A percentile compares a stretch with the other conserved stretches of the same genome.
Evolutionary conservation across 225 moss, liverwort and hornwort species (phyloP).

Genomic region (Physcomitrium patens): DNA sequence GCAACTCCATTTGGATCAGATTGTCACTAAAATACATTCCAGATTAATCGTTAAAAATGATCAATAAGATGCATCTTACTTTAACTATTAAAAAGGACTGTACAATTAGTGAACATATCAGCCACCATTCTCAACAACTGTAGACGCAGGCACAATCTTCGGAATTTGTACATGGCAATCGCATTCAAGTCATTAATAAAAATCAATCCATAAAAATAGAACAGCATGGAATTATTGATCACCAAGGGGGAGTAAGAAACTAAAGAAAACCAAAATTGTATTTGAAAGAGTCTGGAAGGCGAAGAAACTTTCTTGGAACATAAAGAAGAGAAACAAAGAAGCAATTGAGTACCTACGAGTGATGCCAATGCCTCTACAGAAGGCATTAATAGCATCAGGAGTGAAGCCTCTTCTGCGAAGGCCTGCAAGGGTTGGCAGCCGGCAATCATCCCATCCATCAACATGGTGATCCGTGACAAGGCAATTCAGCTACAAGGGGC

Average conservation of each 20-base stretch:
- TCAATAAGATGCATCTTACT: neutral
- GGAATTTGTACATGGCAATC: neutral
- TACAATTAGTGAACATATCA: neutral
- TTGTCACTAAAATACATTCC: conserved; percentile 74
- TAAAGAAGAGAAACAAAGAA: conserved; percentile 7
- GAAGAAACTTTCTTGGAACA: neutral
- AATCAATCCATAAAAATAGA: neutral
- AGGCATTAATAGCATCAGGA: conserved; percentile 90
- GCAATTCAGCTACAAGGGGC: conserved; percentile 68
- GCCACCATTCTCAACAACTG: conserved; percentile 8
- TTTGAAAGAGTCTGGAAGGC: neutral
- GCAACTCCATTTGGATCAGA: conserved; percentile 84
- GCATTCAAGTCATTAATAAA: neutral
- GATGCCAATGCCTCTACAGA: conserved; percentile 93
- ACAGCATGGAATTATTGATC: neutral
- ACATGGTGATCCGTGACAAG: conserved; percentile 85
- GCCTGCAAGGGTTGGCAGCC: conserved; percentile 86
- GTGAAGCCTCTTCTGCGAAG: conserved; percentile 90
- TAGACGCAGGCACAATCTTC: neutral
- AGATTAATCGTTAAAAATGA: conserved; percentile 28
- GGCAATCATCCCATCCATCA: conserved; percentile 98
- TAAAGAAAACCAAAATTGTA: neutral
- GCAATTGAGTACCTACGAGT: conserved; percentile 75
- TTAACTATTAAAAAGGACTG: neutral
- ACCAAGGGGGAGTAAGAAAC: conserved; percentile 6